Evolutionary conservation across 768 basidiomycete species (phyloP), one percentile per base, ranked within the genome.

Genomic region (Russula brevipes): DNA sequence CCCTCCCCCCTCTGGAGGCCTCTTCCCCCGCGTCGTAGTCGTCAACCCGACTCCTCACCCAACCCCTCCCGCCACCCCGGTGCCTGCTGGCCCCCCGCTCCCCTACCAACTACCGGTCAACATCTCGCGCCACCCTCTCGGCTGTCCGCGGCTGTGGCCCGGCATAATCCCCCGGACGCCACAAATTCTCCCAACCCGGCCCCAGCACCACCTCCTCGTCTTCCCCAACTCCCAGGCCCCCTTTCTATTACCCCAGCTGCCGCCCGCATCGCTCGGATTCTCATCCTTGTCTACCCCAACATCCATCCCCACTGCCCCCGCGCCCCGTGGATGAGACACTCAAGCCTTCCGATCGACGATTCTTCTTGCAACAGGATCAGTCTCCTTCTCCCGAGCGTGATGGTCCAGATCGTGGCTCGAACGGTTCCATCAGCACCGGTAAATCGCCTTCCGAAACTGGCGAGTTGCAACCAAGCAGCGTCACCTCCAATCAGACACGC

Each of bases 11-110:
- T 30, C 69, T 1, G 68, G 72, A 33, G 68, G 63, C 64, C 73
- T 58, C 69, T 77, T 81, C 38, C 86, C 85, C 14, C 78, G 80
- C 33, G 79, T 91, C 6, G 80, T 89, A 16, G 80, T 91, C 24
- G 84, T 90, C 9, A 85, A 87, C 67, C 87, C 89, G 17, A 90
- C 89, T 0, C 89, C 88, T 3, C 86, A 86, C 66, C 87, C 86
- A 1, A 91, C 90, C 1, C 89, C 90, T 7, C 90, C 89, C 3
- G 80, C 84, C 1, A 88, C 88, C 1, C 89, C 87, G 57, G 70
- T 71, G 31, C 64, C 64, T 39, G 11, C 69, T 64, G 57, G 65
- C 42, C 67, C 39, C 47, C 72, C 61, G 56, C 74, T 70, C 41
- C 72, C 70, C 16, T 70, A 61, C 70, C 71, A 49, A 60, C 68